Percentiles rank a stretch among this genome's conserved stretches.
Evolutionary conservation across 23 red algal species (phyloP).

Genomic region (Gracilaria vermiculophylla): DNA sequence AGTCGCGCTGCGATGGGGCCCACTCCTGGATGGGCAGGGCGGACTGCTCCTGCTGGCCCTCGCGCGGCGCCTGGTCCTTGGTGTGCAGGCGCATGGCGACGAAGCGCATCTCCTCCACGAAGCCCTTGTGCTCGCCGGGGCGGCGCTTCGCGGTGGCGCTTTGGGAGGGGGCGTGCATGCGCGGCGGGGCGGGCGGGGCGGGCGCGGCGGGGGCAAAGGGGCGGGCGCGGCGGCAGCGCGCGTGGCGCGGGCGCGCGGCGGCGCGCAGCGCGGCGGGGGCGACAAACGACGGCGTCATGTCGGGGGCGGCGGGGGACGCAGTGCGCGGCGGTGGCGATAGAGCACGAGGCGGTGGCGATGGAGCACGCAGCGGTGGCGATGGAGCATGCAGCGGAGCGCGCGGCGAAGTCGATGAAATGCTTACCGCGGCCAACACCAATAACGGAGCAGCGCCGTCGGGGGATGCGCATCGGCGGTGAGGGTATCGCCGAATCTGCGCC

Average conservation of each 20-base stretch:
- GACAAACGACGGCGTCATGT: background rate
- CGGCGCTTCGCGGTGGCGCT: slow-evolving; percentile 21
- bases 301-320: background rate
- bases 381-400: too few relatives aligned
- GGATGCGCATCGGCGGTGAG: too few relatives aligned
- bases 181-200: background rate
- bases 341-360: background rate
- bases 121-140: slow-evolving; percentile 92
- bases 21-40: slow-evolving; percentile 89
- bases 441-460: too few relatives aligned
- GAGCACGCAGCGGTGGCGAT: too few relatives aligned
- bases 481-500: too few relatives aligned
- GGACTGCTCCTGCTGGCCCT: slow-evolving; percentile 83
- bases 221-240: background rate
- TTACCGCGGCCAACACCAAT: too few relatives aligned
- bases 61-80: slow-evolving; percentile 93
- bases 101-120: slow-evolving; percentile 98
- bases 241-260: background rate
- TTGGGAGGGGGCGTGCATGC: background rate
- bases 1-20: slow-evolving; percentile 71
- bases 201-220: background rate
- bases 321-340: background rate
- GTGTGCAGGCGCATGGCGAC: slow-evolving; percentile 99
- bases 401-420: too few relatives aligned
- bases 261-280: background rate